phyloP scores from a whole-genome alignment of 2,329 filamentous ascomycete genomes.

The Fusarium praegraminearum region DNA sequence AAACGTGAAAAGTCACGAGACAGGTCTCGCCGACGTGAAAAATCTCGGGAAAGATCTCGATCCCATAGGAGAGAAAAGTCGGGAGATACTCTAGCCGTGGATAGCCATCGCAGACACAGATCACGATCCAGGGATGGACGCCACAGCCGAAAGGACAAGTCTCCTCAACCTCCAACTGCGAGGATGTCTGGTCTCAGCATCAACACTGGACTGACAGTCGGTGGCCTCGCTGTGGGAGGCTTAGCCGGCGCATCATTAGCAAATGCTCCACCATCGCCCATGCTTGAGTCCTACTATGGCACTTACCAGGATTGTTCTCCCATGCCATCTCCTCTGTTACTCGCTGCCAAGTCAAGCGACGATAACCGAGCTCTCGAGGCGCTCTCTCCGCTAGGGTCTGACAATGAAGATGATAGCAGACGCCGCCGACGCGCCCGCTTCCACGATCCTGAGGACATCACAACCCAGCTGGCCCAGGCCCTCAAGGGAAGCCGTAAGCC shows the following conservation, averaged over 20 bases:
- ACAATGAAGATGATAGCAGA: constrained; percentile 58
- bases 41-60: constrained; percentile 43
- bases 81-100: constrained; percentile 20
- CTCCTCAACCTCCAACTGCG: constrained; percentile 61
- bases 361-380: constrained; percentile 63
- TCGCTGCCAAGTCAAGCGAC: constrained; percentile 63
- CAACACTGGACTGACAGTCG: constrained; percentile 54
- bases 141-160: constrained; percentile 53
- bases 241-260: constrained; percentile 59
- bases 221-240: constrained; percentile 39
- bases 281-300: constrained; percentile 91
- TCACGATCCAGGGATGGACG: constrained; percentile 33
- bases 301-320: constrained; percentile 95
- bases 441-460: constrained; percentile 86
- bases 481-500: constrained; percentile 74
- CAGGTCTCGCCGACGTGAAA: constrained; percentile 42
- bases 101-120: constrained; percentile 38
- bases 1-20: constrained; percentile 47
- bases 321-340: constrained; percentile 85
- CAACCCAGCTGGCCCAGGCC: constrained; percentile 79
- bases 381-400: constrained; percentile 65
- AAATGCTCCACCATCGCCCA: constrained; percentile 79
- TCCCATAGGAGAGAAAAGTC: constrained; percentile 45
- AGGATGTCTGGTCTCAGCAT: constrained; percentile 67
- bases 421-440: constrained; percentile 75